phyloP scores from a whole-genome alignment of 148 eudicot species.

The Persicaria maculosa region DNA sequence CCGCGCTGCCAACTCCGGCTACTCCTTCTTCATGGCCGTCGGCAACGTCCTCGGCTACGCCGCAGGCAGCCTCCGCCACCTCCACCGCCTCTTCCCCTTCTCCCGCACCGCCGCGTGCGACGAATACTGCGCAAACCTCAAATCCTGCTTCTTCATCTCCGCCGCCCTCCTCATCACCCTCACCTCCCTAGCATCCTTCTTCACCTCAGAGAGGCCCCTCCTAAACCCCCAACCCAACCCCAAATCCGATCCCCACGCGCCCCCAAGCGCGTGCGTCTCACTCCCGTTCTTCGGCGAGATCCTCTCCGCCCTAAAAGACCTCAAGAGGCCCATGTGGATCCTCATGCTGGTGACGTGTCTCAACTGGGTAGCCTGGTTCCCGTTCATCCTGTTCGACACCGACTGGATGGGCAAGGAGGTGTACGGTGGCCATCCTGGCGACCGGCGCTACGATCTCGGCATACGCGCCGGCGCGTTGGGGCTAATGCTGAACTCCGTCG shows the following conservation, averaged over 20 bases:
- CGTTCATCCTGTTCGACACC: constrained; percentile 60
- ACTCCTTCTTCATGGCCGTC: constrained; percentile 67
- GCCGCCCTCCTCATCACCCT: constrained; percentile 35
- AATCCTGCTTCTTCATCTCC: constrained; percentile 59
- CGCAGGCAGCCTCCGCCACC: constrained; percentile 47
- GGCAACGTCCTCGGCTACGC: constrained; percentile 80
- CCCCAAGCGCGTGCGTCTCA: neutral
- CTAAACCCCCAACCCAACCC: too few relatives aligned
- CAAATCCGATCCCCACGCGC: neutral
- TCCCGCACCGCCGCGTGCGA: constrained; percentile 60
- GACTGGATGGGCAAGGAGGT: constrained; percentile 83
- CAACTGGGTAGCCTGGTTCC: constrained; percentile 76
- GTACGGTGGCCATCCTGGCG: constrained; percentile 47
- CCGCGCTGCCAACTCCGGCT: constrained; percentile 41
- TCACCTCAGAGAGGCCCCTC: neutral
- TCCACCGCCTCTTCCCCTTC: constrained; percentile 47
- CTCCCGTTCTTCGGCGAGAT: constrained; percentile 41
- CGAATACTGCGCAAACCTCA: constrained; percentile 74
- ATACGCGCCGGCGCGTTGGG: constrained; percentile 71
- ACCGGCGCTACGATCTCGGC: constrained; percentile 38
- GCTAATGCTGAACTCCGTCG: constrained; percentile 60
- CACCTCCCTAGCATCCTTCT: constrained; percentile 28
- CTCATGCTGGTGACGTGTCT: constrained; percentile 53
- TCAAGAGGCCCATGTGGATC: constrained; percentile 56
- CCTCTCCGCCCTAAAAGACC: constrained; percentile 35